Evolutionary conservation across 148 eudicot genomes (phyloP).

Genomic region (Rhododendron kiyosumense): DNA sequence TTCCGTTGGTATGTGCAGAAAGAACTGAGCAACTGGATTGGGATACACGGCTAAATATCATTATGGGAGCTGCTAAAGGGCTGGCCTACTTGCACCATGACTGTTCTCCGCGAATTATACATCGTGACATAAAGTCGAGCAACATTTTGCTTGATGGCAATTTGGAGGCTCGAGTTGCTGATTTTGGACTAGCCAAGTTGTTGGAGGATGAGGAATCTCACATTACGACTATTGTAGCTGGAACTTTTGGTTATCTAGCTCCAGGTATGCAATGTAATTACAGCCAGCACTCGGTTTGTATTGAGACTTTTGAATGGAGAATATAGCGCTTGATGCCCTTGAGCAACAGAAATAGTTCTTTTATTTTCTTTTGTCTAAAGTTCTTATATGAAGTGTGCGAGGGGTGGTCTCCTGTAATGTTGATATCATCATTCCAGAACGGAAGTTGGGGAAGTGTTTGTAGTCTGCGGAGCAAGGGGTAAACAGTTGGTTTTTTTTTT

Average conservation of each 20-base stretch:
- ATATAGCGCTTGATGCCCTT: background rate
- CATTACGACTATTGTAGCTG: slow-evolving; percentile 98
- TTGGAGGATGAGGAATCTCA: slow-evolving; percentile 98
- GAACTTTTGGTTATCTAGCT: slow-evolving; percentile 98
- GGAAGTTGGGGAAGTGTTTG: background rate
- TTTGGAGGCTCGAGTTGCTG: slow-evolving; percentile 95
- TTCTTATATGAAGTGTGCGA: background rate
- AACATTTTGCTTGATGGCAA: slow-evolving; percentile 96
- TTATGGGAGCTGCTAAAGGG: slow-evolving; percentile 95
- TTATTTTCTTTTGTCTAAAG: background rate
- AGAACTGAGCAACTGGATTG: slow-evolving; percentile 83
- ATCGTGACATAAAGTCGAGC: slow-evolving; percentile 96
- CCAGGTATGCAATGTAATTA: slow-evolving; percentile 58
- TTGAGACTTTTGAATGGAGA: background rate
- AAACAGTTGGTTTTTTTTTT: background rate
- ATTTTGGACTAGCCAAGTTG: slow-evolving; percentile 94
- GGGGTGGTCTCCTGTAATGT: background rate
- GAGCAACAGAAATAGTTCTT: background rate
- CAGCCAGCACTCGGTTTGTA: background rate
- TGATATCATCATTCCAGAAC: background rate
- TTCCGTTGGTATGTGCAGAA: slow-evolving; percentile 44
- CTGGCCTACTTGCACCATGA: slow-evolving; percentile 93
- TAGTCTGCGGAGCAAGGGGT: background rate
- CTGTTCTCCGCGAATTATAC: slow-evolving; percentile 94
- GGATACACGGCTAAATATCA: slow-evolving; percentile 83